Evolutionary conservation across 306 rosid genomes (phyloP).

Genomic region (Sicyos baderoa): DNA sequence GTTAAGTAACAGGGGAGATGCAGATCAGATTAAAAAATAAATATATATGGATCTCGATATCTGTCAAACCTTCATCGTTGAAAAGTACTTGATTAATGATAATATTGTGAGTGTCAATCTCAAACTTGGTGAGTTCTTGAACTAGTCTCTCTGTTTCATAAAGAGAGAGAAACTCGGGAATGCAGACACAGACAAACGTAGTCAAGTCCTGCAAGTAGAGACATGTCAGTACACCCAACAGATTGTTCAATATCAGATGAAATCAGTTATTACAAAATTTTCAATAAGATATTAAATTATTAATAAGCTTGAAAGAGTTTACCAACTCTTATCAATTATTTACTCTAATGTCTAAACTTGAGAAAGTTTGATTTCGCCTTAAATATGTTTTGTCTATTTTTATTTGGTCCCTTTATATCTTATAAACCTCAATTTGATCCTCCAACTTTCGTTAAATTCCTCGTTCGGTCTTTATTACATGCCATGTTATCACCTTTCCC

Average conservation of each 20-base stretch:
- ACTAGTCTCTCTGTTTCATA: constrained; percentile 98
- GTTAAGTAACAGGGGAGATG: not conserved
- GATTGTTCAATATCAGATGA: not conserved
- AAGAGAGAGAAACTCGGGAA: constrained; percentile 95
- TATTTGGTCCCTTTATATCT: no score
- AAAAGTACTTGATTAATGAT: constrained; percentile 90
- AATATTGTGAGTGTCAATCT: constrained; percentile 96
- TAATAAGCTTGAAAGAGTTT: not conserved
- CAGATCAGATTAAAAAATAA: not conserved
- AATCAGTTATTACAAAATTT: not conserved
- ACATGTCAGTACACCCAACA: constrained; percentile 10
- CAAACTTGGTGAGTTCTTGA: constrained; percentile 88
- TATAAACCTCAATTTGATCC: constrained; percentile 2
- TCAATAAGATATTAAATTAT: not conserved
- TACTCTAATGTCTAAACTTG: no score
- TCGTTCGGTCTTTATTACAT: not conserved
- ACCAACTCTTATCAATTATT: no score
- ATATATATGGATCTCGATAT: not conserved
- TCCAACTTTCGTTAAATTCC: not conserved
- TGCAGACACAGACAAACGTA: constrained; percentile 92
- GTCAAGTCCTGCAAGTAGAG: constrained; percentile 77
- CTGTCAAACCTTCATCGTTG: constrained; percentile 67
- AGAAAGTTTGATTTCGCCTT: no score
- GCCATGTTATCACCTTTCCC: not conserved
- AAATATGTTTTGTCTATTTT: no score